Evolutionary conservation across 805 yeast genomes (phyloP).

Genomic region (Pichia membranifaciens): DNA sequence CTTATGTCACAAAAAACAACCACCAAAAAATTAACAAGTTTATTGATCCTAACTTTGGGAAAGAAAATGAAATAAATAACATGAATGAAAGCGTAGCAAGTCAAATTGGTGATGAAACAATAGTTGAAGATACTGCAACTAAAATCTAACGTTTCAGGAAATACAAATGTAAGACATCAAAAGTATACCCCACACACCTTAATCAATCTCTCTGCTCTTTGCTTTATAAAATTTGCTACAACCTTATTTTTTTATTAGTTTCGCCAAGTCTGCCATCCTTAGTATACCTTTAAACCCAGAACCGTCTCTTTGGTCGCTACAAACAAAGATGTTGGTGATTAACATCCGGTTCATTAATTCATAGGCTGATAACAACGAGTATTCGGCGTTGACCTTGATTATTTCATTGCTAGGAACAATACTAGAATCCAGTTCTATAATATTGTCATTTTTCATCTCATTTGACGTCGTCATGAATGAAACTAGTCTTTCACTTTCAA

Average conservation of each 20-base stretch:
- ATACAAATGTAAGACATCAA: too few species aligned
- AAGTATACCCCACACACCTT: too few species aligned
- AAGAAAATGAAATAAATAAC: background rate
- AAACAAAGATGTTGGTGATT: constrained; percentile 28
- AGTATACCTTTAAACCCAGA: constrained; percentile 4
- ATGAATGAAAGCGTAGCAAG: background rate
- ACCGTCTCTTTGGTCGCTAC: constrained; percentile 20
- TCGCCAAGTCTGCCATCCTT: constrained; percentile 12
- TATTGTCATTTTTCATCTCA: background rate
- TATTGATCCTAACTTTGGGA: constrained; percentile 10
- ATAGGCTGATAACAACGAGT: constrained; percentile 32
- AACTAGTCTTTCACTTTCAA: background rate
- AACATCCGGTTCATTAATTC: constrained; percentile 36
- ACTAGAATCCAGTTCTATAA: background rate
- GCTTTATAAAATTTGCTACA: background rate
- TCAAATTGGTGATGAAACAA: background rate
- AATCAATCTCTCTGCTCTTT: too few species aligned
- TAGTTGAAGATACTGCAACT: constrained; percentile 13
- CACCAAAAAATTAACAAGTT: constrained; percentile 7
- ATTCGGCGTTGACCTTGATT: constrained; percentile 26
- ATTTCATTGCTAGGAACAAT: constrained; percentile 15
- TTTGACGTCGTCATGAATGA: constrained; percentile 1
- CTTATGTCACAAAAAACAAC: constrained; percentile 4
- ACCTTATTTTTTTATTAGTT: constrained; percentile 6
- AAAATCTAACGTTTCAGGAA: too few species aligned